Base-by-base conservation (phyloP, 495 filamentous ascomycete species). In the Thozetella sp. region DNA sequence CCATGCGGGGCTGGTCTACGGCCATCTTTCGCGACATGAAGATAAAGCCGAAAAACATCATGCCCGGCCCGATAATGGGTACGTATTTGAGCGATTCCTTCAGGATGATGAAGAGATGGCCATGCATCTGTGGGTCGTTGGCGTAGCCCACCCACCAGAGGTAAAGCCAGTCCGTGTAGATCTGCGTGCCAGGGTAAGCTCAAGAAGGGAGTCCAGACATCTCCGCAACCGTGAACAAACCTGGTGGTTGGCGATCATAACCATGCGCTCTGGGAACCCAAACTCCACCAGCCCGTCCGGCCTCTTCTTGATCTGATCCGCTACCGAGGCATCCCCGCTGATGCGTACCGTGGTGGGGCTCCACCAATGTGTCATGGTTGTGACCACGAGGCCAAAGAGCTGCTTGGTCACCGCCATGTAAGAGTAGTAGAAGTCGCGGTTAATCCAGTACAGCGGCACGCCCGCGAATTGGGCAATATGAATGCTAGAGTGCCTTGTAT, bases 121-220 rank as follows among this genome's bases (percentile, higher is more conserved):
- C 92, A 60, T 93, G 90, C 81, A 90, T 88, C 45, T 78, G 73
- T 23, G 87, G 83, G 1, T 60, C 63, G 64, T 83, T 83, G 23
- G 91, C 87, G 63, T 94, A 95, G 22, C 88, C 88, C 19, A 90
- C 84, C 90, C 91, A 95, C 91, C 91, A 95, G 13, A 95, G 78
- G 67, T 95, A 95, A 12, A 94, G 71, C 91, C 91, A 95, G 73
- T 95, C 91, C 4, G 91, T 92, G 65, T 95, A 95, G 53, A 95
- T 83, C 81, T 82, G 53, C n/a, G 24, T 26, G 13, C 15, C 61
- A 63, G 59, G 22, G 46, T n/a, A 37, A 23, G 48, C 50, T 58
- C n/a, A n/a, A n/a, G n/a, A n/a, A n/a, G n/a, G n/a, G n/a, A n/a
- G n/a, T n/a, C n/a, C n/a, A n/a, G n/a, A n/a, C n/a, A n/a, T n/a